These are phyloP conservation scores for Euphorbia peplus DNA, from an alignment of 345 rosid genomes.

Conservation along the genomic window DNA sequence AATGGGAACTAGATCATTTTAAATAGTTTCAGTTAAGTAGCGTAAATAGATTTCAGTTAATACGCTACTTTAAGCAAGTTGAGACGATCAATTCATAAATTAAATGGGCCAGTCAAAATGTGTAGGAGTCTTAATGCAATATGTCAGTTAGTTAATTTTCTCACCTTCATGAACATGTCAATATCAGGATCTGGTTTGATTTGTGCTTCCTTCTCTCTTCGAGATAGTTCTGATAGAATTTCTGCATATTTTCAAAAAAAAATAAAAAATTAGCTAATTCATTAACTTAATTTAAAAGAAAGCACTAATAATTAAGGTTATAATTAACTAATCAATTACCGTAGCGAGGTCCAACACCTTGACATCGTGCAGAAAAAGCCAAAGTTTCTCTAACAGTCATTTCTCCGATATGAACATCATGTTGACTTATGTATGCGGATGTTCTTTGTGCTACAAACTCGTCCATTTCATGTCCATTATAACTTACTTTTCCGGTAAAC, in stretches of 20 bases:
- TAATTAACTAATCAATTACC: conserved; percentile 23
- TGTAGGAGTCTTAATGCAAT: too few species aligned
- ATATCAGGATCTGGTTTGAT: conserved; percentile 91
- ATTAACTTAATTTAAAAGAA: too few species aligned
- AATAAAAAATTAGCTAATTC: too few species aligned
- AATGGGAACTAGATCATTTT: too few species aligned
- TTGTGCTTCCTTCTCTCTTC: conserved; percentile 73
- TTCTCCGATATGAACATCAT: conserved; percentile 63
- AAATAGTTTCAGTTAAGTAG: too few species aligned
- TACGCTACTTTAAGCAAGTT: too few species aligned
- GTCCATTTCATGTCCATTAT: conserved; percentile 62
- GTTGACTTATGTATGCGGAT: conserved; percentile 57
- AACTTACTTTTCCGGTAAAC: conserved; percentile 56
- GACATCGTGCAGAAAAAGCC: conserved; percentile 63
- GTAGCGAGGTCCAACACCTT: conserved; percentile 61
- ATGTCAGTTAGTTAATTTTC: too few species aligned
- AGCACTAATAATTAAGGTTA: too few species aligned
- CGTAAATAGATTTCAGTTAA: too few species aligned
- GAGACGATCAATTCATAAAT: too few species aligned
- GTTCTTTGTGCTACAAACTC: conserved; percentile 62
- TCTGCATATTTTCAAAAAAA: conserved; percentile 47
- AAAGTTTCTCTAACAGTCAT: conserved; percentile 66
- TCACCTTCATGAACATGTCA: conserved; percentile 77
- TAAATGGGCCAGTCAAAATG: too few species aligned
- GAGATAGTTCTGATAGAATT: conserved; percentile 60